Conservation (phyloP, 441 rosid genomes). For the Hura crepitans region DNA sequence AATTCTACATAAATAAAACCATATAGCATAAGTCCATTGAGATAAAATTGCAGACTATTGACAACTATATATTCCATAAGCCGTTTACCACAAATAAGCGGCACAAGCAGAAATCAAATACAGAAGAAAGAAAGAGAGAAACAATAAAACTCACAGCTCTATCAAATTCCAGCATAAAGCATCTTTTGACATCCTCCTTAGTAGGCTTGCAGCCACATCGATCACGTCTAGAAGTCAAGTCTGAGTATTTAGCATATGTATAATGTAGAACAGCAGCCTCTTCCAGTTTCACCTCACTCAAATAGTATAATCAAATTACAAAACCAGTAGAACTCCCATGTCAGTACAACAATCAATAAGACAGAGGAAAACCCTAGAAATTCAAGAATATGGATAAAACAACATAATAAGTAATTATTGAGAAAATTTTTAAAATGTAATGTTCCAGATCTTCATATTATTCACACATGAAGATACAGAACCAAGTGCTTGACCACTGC, state of each 20-base stretch:
- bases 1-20: neutral
- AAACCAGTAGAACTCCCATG: neutral
- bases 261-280: slow-evolving; percentile 87
- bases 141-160: slow-evolving; percentile 62
- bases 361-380: neutral
- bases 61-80: neutral
- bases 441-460: neutral
- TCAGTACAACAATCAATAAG: neutral
- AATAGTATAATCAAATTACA: neutral
- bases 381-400: neutral
- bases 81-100: neutral
- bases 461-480: neutral
- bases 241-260: slow-evolving; percentile 80
- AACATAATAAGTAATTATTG: neutral
- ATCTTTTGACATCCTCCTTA: slow-evolving; percentile 79
- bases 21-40: slow-evolving; percentile 1
- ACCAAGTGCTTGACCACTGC: neutral
- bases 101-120: slow-evolving; percentile 4
- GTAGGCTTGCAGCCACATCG: slow-evolving; percentile 97
- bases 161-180: slow-evolving; percentile 92
- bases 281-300: slow-evolving; percentile 63
- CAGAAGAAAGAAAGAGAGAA: neutral
- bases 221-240: slow-evolving; percentile 90
- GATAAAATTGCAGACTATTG: neutral
- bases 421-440: neutral